Evolutionary conservation across 2,329 filamentous ascomycete species (phyloP).

Genomic region (Venturia effusa): DNA sequence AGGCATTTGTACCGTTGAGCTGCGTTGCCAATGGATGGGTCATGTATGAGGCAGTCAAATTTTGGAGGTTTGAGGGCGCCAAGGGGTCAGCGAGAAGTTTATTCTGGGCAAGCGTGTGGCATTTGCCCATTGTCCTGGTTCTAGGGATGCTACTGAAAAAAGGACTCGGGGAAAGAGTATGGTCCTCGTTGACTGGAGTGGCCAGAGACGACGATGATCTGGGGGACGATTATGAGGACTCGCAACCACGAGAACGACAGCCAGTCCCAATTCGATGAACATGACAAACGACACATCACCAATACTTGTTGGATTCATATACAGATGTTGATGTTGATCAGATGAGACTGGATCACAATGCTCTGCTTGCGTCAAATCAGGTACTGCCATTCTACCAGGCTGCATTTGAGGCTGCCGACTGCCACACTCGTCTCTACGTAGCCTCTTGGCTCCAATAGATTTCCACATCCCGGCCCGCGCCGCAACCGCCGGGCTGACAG

Average conservation of each 20-base stretch:
- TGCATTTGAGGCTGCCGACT: neutral
- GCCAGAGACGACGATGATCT: constrained; percentile 7
- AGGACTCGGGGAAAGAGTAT: constrained; percentile 73
- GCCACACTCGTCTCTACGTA: neutral
- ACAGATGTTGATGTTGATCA: too few species aligned
- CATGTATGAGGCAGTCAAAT: constrained; percentile 63
- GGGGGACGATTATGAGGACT: constrained; percentile 5
- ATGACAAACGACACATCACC: neutral
- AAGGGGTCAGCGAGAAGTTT: constrained; percentile 71
- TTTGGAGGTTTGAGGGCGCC: constrained; percentile 69
- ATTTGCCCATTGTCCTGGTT: constrained; percentile 80
- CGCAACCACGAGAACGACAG: neutral
- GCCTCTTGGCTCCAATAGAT: neutral
- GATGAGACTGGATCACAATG: neutral
- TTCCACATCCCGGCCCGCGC: neutral
- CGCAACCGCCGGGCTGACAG: neutral
- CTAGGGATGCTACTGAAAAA: constrained; percentile 88
- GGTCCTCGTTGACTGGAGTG: neutral
- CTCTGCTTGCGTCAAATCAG: neutral
- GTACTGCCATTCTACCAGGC: neutral
- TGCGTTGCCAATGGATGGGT: constrained; percentile 80
- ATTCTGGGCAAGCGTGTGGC: constrained; percentile 98
- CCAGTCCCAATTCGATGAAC: neutral
- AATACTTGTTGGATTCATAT: neutral
- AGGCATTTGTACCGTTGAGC: constrained; percentile 72